Base-by-base conservation (phyloP, 768 basidiomycete genomes). In the Mycena galopus region DNA sequence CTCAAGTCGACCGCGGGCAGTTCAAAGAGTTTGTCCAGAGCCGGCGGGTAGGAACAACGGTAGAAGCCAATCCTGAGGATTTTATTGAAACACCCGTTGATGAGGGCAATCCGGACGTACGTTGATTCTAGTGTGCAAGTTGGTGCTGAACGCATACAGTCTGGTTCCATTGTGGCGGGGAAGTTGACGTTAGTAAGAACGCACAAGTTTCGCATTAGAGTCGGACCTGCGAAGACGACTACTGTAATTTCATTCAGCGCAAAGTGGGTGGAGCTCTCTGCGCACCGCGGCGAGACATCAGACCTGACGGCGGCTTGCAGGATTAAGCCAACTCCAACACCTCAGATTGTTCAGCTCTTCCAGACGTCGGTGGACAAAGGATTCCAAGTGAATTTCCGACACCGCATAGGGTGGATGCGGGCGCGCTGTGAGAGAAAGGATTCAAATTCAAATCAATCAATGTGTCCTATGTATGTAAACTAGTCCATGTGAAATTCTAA, bases 311-410 rank as follows among this genome's bases (percentile, higher is more conserved):
- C 12, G 12, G 29, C n/a, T 47, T 27, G 27, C 42, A 73, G 71
- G 47, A 72, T 75, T 5, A 30, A 68, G 56, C 29, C 25, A 25
- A 56, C n/a, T 0, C 71, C 73, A 19, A 27, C 63, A 25, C 65
- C 65, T 25, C 74, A 60, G 65, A 75, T 75, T 17, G 71, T 69
- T 2, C 63, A 75, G 65, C 55, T 75, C 21, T 72, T 75, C 59
- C 74, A 75, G 29, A 75, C 74, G 2, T 47, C 67, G 39, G 74
- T 29, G 35, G 63, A 68, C 8, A 69, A 66, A 25, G 63, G 71
- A 33, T 65, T 75, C 25, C 42, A 44, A 19, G 50, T 75, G 39
- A 42, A 27, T 55, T 27, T 73, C 68, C 51, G 16, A 47, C 32
- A 1, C 29, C 61, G 33, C 30, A 47, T n/a, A 47, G 32, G 23